These are phyloP conservation scores for Erodium texanum DNA, from an alignment of 441 rosid species.

Conservation along the genomic window DNA sequence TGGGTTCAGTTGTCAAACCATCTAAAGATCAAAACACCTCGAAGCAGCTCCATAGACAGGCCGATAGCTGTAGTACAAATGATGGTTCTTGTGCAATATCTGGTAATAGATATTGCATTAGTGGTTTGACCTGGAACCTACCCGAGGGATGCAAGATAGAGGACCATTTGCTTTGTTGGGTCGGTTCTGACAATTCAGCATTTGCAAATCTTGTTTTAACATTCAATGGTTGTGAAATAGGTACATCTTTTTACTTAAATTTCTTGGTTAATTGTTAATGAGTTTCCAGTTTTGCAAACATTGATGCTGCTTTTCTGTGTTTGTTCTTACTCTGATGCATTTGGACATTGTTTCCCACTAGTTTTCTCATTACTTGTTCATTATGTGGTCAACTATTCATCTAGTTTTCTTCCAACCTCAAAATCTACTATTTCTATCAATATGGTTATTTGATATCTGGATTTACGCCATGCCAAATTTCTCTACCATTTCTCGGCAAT, in stretches of 20 bases:
- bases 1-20: slow-evolving; percentile 44
- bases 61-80: slow-evolving; percentile 16
- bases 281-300: background rate
- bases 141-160: slow-evolving; percentile 55
- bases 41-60: slow-evolving; percentile 18
- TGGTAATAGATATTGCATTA: slow-evolving; percentile 34
- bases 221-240: slow-evolving; percentile 73
- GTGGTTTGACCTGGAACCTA: slow-evolving; percentile 75
- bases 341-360: background rate
- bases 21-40: slow-evolving; percentile 28
- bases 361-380: background rate
- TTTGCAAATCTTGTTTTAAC: slow-evolving; percentile 69
- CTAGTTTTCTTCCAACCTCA: too few relatives aligned
- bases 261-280: background rate
- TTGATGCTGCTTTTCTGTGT: background rate
- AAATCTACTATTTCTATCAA: too few relatives aligned
- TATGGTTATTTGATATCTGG: too few relatives aligned
- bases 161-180: slow-evolving; percentile 62
- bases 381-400: too few relatives aligned
- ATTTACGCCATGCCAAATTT: too few relatives aligned
- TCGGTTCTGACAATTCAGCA: slow-evolving; percentile 69
- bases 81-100: slow-evolving; percentile 21
- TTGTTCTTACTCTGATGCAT: background rate
- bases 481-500: too few relatives aligned
- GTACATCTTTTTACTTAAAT: slow-evolving; percentile 25